Percentiles rank a stretch among this genome's conserved stretches.
phyloP scores from a whole-genome alignment of 208 protist genomes.

The Crithidia fasciculata region DNA sequence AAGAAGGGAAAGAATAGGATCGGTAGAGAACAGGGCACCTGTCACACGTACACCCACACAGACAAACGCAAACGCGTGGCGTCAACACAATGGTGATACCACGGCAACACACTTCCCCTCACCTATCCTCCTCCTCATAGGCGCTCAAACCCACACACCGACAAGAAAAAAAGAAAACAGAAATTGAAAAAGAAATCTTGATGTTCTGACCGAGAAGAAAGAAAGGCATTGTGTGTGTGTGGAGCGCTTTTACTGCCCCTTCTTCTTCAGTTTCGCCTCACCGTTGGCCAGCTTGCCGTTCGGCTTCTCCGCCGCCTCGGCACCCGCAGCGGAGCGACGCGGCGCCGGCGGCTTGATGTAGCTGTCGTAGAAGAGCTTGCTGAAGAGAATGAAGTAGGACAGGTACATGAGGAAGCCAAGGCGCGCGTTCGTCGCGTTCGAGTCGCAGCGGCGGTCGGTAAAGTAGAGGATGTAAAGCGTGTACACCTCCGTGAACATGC shows the following conservation, averaged over 20 bases:
- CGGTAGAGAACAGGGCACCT: too few species aligned
- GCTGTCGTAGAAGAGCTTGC: conserved; percentile 76
- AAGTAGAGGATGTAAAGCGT: conserved; percentile 53
- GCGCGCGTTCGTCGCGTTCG: conserved; percentile 63
- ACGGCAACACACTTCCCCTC: background rate
- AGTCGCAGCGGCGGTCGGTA: conserved; percentile 57
- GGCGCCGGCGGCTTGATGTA: conserved; percentile 58
- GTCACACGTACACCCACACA: too few species aligned
- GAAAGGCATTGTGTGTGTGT: background rate
- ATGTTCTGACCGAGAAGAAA: background rate
- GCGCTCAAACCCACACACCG: too few species aligned
- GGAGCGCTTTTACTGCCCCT: conserved; percentile 5
- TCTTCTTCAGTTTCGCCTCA: conserved; percentile 7
- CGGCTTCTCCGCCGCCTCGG: conserved; percentile 6
- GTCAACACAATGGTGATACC: too few species aligned
- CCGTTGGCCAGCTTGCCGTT: conserved; percentile 17
- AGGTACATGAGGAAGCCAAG: conserved; percentile 88
- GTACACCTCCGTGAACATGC: conserved; percentile 66
- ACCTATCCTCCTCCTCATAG: background rate
- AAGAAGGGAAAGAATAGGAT: too few species aligned
- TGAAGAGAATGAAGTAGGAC: conserved; percentile 93
- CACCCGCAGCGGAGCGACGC: conserved; percentile 7
- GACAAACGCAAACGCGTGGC: too few species aligned
- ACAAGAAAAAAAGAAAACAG: too few species aligned
- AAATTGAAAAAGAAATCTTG: background rate